Evolutionary conservation across 164 flowering plant genomes (phyloP), one percentile per base, ranked within the genome.

Genomic region (Sextonia rubra): DNA sequence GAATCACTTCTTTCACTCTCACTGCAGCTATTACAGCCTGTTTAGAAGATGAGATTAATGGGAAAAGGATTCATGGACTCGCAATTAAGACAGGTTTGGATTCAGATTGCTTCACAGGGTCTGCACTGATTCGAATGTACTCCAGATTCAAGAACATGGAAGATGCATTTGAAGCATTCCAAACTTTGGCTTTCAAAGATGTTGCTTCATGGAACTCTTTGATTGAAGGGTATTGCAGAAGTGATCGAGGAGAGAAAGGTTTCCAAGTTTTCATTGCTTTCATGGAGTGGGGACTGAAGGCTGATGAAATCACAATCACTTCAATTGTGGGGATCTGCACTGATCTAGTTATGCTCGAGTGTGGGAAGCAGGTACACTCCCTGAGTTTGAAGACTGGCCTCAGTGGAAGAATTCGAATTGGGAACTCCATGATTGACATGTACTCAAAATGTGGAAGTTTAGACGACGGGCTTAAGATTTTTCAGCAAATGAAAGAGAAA

Each of bases 391-490:
- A 78, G 71, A 63, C 37, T 3, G 73, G 77, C 44, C 77, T 74
- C 3, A 23, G 44, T 18, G 18, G 72, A 17, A 67, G 64, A 63
- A 64, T 60, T 14, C 71, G 70, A 2, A 26, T 78, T 3, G 70
- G 12, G 48, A 78, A 78, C 22, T 74, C 77, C 44, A 52, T 69
- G 70, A 75, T 78, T n/a, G 70, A 78, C 69, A 78, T 78, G 81
- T 78, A 78, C 60, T 67, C 81, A 27, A 75, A 78, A 63, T 78
- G 81, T 63, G 78, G 78, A 71, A 64, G 26, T 24, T 55, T 78
- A 26, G 81, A 75, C 63, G 75, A 78, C 44, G 77, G 73, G 52
- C 24, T 68, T 20, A 71, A 68, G 70, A 37, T 72, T 67, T 75
- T 78, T 63, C 32, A 15, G 1, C 24, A 49, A 25, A 68, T 78